Evolutionary conservation across 768 basidiomycete species (phyloP).

Genomic region (Ramaria sp.): DNA sequence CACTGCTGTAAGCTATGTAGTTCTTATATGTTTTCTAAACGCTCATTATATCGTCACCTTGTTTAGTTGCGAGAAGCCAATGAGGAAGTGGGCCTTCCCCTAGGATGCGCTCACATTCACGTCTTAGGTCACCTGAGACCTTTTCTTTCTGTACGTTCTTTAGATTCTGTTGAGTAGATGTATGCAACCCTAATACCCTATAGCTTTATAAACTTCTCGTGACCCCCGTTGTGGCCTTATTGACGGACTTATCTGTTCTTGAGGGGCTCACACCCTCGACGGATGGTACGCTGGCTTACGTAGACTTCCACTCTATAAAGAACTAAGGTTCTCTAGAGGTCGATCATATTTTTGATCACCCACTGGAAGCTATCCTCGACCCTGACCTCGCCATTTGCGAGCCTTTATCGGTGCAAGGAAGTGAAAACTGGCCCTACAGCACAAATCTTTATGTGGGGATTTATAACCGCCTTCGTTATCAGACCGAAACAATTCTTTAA

Average conservation of each 20-base stretch:
- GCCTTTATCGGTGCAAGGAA: constrained; percentile 42
- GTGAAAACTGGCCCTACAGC: constrained; percentile 75
- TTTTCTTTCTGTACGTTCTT: constrained; percentile 20
- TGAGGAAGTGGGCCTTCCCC: constrained; percentile 73
- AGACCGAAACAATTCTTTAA: background rate
- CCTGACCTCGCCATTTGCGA: constrained; percentile 36
- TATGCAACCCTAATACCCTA: constrained; percentile 20
- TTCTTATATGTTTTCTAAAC: background rate
- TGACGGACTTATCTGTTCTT: constrained; percentile 46
- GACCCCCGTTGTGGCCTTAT: constrained; percentile 66
- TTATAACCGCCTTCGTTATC: background rate
- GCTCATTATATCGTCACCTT: background rate
- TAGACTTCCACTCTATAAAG: background rate
- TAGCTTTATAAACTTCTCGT: constrained; percentile 63
- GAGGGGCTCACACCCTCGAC: constrained; percentile 40
- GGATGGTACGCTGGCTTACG: constrained; percentile 16
- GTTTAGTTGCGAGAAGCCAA: constrained; percentile 70
- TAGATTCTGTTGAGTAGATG: background rate
- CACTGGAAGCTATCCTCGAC: constrained; percentile 62
- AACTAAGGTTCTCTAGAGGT: constrained; percentile 38
- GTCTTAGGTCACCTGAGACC: constrained; percentile 54
- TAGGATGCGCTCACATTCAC: constrained; percentile 44
- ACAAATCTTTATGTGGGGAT: constrained; percentile 56
- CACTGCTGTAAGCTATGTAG: constrained; percentile 55
- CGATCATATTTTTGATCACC: constrained; percentile 69